Percentiles rank a stretch among this genome's conserved stretches.
phyloP scores from a whole-genome alignment of 169 alveolate species.

The Eimeria falciformis region DNA sequence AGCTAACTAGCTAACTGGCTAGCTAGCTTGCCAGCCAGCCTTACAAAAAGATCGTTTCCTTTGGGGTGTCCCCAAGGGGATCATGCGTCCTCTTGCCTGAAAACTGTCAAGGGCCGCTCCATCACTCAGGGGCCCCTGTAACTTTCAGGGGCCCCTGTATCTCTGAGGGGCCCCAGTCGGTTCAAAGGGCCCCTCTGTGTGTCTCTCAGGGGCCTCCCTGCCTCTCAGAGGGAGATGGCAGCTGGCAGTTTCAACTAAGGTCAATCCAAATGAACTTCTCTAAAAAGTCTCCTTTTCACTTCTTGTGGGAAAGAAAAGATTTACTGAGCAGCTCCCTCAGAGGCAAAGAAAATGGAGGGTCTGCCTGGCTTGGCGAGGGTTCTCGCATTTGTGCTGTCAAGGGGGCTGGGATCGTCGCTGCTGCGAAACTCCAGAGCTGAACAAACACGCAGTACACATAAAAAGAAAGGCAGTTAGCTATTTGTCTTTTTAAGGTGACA shows the following conservation, averaged over 20 bases:
- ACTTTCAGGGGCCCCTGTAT: neutral
- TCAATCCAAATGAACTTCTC: neutral
- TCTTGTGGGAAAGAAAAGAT: neutral
- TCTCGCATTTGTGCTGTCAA: conserved; percentile 29
- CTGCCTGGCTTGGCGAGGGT: conserved; percentile 67
- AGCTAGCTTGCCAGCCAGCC: too few relatives aligned
- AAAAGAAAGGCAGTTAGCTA: neutral
- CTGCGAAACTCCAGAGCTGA: conserved; percentile 58
- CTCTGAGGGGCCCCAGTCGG: neutral
- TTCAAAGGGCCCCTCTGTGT: neutral
- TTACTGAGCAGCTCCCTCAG: neutral
- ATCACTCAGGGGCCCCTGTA: neutral
- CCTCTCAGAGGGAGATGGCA: neutral
- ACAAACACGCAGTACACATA: neutral
- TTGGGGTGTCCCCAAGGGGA: too few relatives aligned
- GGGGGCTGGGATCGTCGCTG: conserved; percentile 55
- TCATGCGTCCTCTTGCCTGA: neutral
- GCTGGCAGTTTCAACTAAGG: neutral
- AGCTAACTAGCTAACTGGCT: too few relatives aligned
- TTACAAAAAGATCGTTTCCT: too few relatives aligned
- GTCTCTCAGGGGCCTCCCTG: neutral
- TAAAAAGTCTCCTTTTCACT: neutral
- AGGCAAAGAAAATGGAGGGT: conserved; percentile 56
- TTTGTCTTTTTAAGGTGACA: neutral
- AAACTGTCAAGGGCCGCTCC: neutral